Evolutionary conservation across 768 basidiomycete species (phyloP).

Genomic region (Podaxis sp.): DNA sequence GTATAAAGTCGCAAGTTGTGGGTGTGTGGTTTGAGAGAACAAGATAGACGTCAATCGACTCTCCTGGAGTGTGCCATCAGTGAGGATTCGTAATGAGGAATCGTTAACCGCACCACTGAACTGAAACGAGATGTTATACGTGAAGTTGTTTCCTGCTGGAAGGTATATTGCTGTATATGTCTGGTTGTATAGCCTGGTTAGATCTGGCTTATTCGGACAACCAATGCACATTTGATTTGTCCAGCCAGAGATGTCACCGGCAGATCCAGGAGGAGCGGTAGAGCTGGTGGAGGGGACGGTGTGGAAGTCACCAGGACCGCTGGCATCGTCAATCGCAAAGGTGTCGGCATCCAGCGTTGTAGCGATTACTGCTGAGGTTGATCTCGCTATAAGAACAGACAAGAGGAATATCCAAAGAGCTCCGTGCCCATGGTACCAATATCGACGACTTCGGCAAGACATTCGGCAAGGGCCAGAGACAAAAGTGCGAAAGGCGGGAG

Average conservation of each 20-base stretch:
- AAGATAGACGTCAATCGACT: constrained; percentile 37
- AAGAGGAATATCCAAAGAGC: neutral
- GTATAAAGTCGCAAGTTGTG: constrained; percentile 24
- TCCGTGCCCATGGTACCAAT: neutral
- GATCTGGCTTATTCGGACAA: constrained; percentile 27
- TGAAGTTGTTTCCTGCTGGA: neutral
- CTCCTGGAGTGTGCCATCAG: constrained; percentile 24
- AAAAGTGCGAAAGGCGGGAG: neutral
- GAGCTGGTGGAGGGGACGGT: neutral
- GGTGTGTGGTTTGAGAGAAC: constrained; percentile 34
- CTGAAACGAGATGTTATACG: neutral
- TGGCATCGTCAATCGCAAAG: constrained; percentile 3
- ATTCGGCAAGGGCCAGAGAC: neutral
- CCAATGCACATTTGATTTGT: constrained; percentile 22
- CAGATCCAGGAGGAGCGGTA: neutral
- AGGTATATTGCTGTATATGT: constrained; percentile 29
- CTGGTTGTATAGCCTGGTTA: constrained; percentile 20
- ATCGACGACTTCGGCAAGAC: neutral
- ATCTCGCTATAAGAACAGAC: neutral
- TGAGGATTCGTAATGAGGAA: neutral
- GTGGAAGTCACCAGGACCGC: neutral
- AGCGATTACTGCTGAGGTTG: neutral
- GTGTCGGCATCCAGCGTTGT: neutral
- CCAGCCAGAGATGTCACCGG: constrained; percentile 20
- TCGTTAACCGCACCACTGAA: neutral